Percentiles rank a stretch among this genome's conserved stretches.
phyloP scores from a whole-genome alignment of 2,329 filamentous ascomycete species.

The Fusarium nisikadoi region DNA sequence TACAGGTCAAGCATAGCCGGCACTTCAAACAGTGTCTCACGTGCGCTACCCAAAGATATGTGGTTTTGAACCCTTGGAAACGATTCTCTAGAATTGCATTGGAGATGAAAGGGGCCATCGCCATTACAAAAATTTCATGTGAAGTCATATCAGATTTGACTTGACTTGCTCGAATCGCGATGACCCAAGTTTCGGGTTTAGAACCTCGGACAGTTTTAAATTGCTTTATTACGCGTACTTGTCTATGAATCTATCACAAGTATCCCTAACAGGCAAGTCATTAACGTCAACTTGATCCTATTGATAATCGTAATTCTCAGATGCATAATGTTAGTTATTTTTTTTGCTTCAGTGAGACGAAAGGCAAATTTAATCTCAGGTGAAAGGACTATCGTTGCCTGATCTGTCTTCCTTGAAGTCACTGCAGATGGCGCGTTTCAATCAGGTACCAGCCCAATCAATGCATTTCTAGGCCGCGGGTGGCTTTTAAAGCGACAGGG shows the following conservation, averaged over 20 bases:
- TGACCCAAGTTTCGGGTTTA: slow-evolving; percentile 1
- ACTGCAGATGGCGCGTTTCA: slow-evolving; percentile 40
- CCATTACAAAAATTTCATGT: slow-evolving; percentile 1
- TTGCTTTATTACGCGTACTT: neutral
- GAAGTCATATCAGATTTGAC: neutral
- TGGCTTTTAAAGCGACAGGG: slow-evolving; percentile 36
- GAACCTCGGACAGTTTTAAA: neutral
- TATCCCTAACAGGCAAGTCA: slow-evolving; percentile 3
- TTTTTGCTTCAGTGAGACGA: slow-evolving; percentile 3
- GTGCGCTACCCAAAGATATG: neutral
- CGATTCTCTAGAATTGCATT: neutral
- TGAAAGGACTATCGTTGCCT: neutral
- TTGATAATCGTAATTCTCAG: slow-evolving; percentile 3
- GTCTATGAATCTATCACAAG: neutral
- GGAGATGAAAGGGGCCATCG: neutral
- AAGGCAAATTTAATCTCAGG: neutral
- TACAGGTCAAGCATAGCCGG: neutral
- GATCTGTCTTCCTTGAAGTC: slow-evolving; percentile 21
- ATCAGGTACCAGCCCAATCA: slow-evolving; percentile 41
- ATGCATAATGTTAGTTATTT: slow-evolving; percentile 6
- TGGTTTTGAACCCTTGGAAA: neutral
- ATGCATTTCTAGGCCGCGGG: slow-evolving; percentile 19
- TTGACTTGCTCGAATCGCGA: slow-evolving; percentile 8
- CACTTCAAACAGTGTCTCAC: slow-evolving; percentile 1
- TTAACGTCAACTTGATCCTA: neutral